Conservation (phyloP, 2,329 filamentous ascomycete genomes). For the Fusarium compactum region DNA sequence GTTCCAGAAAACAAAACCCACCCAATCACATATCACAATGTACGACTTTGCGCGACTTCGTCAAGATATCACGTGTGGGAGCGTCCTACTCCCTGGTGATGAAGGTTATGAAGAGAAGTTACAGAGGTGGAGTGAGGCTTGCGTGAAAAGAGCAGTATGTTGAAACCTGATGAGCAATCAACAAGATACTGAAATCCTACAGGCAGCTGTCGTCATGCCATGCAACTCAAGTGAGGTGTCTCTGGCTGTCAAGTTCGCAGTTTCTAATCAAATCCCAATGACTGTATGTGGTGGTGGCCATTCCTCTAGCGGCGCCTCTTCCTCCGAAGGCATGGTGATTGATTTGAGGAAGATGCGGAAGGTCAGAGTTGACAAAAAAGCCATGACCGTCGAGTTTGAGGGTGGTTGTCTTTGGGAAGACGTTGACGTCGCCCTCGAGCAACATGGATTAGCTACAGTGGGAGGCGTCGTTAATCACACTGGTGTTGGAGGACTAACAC, state of each 20-base stretch:
- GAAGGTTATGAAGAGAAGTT: constrained; percentile 50
- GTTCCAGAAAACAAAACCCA: not conserved
- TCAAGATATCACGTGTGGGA: constrained; percentile 28
- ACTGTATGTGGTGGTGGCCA: constrained; percentile 68
- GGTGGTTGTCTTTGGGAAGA: constrained; percentile 66
- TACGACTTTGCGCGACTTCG: constrained; percentile 34
- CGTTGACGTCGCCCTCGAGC: constrained; percentile 63
- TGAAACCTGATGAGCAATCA: not conserved
- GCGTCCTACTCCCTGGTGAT: constrained; percentile 49
- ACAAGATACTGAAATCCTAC: not conserved
- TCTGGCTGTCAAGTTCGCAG: constrained; percentile 41
- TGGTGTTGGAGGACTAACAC: constrained; percentile 68
- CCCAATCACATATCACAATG: constrained; percentile 24
- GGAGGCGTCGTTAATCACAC: constrained; percentile 73
- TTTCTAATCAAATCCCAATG: constrained; percentile 57
- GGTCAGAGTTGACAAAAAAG: constrained; percentile 59
- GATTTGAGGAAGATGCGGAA: constrained; percentile 64
- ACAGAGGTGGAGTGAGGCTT: constrained; percentile 53
- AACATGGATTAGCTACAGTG: constrained; percentile 66
- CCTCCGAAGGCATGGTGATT: constrained; percentile 65
- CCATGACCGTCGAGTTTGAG: constrained; percentile 59
- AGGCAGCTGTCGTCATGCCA: constrained; percentile 59
- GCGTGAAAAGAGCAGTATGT: constrained; percentile 51
- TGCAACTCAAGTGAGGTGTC: constrained; percentile 52
- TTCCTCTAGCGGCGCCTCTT: constrained; percentile 63